Evolutionary conservation across 768 basidiomycete species (phyloP).

Genomic region (Psilocybe subaeruginosa): DNA sequence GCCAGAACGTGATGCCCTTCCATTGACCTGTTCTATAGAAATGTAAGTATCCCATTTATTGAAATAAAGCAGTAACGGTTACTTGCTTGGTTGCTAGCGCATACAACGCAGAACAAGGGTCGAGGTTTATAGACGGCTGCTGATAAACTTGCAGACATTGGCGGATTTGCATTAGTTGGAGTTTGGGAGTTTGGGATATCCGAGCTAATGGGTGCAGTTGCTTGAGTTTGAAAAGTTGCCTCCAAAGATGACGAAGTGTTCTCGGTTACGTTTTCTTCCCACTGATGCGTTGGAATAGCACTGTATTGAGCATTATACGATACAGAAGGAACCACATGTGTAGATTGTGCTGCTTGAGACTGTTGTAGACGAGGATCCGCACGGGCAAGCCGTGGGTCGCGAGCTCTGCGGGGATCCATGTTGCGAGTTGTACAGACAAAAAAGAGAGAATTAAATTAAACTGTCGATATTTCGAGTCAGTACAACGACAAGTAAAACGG

Average conservation of each 20-base stretch:
- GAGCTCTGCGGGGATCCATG: conserved; percentile 83
- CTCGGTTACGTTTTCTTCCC: conserved; percentile 28
- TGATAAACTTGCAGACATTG: conserved; percentile 4
- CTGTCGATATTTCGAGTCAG: not conserved
- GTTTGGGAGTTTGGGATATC: conserved; percentile 8
- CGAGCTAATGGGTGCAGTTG: conserved; percentile 5
- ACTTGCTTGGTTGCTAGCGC: conserved; percentile 96
- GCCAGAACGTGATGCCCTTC: conserved; percentile 91
- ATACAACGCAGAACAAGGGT: conserved; percentile 95
- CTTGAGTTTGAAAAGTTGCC: conserved; percentile 12
- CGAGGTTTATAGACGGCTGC: conserved; percentile 56
- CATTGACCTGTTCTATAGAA: conserved; percentile 90
- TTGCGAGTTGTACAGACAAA: conserved; percentile 14
- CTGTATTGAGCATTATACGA: conserved; percentile 27
- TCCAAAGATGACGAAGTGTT: conserved; percentile 13
- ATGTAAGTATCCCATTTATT: conserved; percentile 6
- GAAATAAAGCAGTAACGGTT: conserved; percentile 5
- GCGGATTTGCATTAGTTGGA: conserved; percentile 1
- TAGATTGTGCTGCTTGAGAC: conserved; percentile 2
- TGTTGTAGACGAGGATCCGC: conserved; percentile 66
- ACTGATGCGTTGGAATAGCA: conserved; percentile 16
- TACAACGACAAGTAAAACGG: not conserved
- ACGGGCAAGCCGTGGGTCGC: conserved; percentile 80
- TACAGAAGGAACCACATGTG: conserved; percentile 31
- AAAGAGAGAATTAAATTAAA: conserved; percentile 1